These are phyloP conservation scores for Domatiomyces catenatus DNA, from an alignment of 2,329 filamentous ascomycete species.

Conservation along the genomic window DNA sequence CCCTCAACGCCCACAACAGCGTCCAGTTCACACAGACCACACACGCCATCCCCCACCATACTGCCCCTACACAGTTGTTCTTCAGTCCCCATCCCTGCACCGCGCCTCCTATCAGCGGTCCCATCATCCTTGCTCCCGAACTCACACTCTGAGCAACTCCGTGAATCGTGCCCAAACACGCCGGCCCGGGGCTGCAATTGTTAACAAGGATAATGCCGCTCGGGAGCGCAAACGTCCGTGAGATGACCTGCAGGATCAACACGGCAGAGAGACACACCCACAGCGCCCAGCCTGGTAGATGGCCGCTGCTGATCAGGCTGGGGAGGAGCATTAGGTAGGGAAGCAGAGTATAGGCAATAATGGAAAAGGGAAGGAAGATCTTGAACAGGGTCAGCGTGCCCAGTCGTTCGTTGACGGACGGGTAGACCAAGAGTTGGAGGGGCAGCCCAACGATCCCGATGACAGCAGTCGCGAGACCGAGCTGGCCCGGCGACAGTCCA, in stretches of 20 bases:
- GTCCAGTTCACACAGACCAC: constrained; percentile 43
- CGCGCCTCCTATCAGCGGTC: constrained; percentile 40
- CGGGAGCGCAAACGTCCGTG: constrained; percentile 53
- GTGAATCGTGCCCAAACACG: constrained; percentile 43
- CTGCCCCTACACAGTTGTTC: constrained; percentile 38
- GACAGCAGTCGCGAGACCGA: constrained; percentile 65
- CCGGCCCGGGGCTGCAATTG: constrained; percentile 42
- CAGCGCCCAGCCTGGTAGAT: constrained; percentile 30
- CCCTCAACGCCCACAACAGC: constrained; percentile 46
- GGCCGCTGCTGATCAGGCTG: constrained; percentile 20
- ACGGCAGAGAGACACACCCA: constrained; percentile 53
- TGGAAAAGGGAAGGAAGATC: constrained; percentile 54
- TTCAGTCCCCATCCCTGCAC: constrained; percentile 39
- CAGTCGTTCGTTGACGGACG: constrained; percentile 47
- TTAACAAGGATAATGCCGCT: constrained; percentile 45
- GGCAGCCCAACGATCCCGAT: constrained; percentile 61
- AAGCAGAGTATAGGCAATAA: constrained; percentile 51
- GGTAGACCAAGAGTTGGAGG: constrained; percentile 58
- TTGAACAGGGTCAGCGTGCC: constrained; percentile 56
- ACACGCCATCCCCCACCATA: constrained; percentile 42
- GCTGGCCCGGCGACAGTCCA: constrained; percentile 53
- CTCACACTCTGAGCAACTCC: constrained; percentile 43
- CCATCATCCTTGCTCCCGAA: constrained; percentile 39
- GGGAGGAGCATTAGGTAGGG: constrained; percentile 59
- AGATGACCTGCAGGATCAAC: constrained; percentile 53